phyloP scores from a whole-genome alignment of 139 green algal genomes.

The Chlorella sp. region DNA sequence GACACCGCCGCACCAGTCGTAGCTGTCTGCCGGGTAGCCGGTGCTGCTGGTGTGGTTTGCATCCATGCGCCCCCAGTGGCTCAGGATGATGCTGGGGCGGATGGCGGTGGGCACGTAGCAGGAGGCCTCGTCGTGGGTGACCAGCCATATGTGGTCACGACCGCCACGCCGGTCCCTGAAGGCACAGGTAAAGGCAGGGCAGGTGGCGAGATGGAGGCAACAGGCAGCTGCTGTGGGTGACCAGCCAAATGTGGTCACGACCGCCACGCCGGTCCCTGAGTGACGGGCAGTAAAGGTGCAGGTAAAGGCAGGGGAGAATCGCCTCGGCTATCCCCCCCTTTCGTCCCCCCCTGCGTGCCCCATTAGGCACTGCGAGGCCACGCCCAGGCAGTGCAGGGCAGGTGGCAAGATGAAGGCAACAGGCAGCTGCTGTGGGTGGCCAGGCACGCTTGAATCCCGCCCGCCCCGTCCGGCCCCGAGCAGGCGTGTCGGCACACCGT shows the following conservation, averaged over 20 bases:
- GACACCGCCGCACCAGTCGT: no score
- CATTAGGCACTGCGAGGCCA: background rate
- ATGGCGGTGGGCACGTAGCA: constrained; percentile 57
- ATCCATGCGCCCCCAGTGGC: constrained; percentile 51
- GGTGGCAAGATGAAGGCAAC: background rate
- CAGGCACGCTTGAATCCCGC: no score
- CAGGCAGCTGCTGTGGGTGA: constrained; percentile 30
- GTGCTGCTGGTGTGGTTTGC: background rate
- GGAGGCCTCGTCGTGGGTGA: constrained; percentile 58
- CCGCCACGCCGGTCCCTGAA: background rate
- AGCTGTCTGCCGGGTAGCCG: background rate
- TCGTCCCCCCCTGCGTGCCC: no score
- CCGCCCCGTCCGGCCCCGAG: no score
- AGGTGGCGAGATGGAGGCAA: background rate
- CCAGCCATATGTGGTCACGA: constrained; percentile 32
- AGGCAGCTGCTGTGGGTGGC: no score
- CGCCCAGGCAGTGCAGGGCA: background rate
- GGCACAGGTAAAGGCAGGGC: background rate
- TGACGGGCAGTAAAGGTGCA: no score
- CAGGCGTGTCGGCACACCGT: no score
- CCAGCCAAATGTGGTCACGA: constrained; percentile 32
- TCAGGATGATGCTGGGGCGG: constrained; percentile 49
- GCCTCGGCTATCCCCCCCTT: no score
- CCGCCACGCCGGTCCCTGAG: constrained; percentile 7
- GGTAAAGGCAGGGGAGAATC: background rate